A percentile compares a stretch with the other conserved stretches of the same genome.
Conservation (phyloP, 805 yeast species). For the Pichia manshurica region DNA sequence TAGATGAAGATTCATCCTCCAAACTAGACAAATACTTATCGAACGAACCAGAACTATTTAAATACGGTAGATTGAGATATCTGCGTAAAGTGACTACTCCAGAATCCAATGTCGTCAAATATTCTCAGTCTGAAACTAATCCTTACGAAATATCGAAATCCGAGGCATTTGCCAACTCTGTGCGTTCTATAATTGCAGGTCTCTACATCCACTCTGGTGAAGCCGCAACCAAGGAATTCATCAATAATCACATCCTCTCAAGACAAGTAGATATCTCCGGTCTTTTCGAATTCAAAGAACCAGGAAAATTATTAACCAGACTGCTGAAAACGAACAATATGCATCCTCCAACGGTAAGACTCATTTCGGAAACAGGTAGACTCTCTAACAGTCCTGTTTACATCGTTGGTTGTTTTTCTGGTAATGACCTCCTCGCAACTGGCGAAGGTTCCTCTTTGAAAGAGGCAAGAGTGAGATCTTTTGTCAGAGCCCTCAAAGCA, state of each 20-base stretch:
- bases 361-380: constrained; percentile 93
- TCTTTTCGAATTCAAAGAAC: constrained; percentile 77
- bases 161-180: constrained; percentile 59
- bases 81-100: constrained; percentile 41
- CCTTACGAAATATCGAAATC: constrained; percentile 22
- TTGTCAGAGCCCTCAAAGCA: constrained; percentile 81
- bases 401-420: constrained; percentile 87
- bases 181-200: constrained; percentile 79
- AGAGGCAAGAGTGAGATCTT: constrained; percentile 91
- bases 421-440: constrained; percentile 79
- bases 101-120: constrained; percentile 41
- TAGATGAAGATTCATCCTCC: constrained; percentile 64
- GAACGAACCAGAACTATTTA: constrained; percentile 60
- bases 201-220: constrained; percentile 70
- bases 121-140: constrained; percentile 22
- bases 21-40: constrained; percentile 61
- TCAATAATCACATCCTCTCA: constrained; percentile 70
- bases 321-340: constrained; percentile 73
- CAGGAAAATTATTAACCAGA: constrained; percentile 75
- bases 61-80: constrained; percentile 65
- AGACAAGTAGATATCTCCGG: constrained; percentile 69
- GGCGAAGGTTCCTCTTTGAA: constrained; percentile 86
- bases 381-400: constrained; percentile 75
- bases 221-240: constrained; percentile 59
- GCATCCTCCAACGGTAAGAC: constrained; percentile 69